Conservation (phyloP, 1,284 basidiomycete genomes). For the Xanthoconium separans region DNA sequence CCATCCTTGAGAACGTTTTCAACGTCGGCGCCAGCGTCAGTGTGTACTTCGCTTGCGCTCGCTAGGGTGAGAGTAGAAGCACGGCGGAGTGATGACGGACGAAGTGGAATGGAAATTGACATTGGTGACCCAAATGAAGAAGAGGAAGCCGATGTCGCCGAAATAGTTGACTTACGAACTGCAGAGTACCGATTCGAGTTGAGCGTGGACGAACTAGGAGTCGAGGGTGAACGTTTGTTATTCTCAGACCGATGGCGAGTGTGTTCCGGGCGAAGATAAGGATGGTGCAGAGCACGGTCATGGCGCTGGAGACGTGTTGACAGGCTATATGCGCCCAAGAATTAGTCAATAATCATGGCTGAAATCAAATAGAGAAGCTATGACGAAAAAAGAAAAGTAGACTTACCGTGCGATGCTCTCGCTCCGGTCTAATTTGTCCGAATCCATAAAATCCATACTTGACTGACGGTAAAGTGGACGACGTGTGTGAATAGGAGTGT, state of each 20-base stretch:
- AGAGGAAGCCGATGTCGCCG: slow-evolving; percentile 25
- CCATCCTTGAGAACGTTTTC: slow-evolving; percentile 13
- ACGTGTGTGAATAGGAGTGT: slow-evolving; percentile 33
- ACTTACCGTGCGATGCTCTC: slow-evolving; percentile 61
- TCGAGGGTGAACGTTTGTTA: slow-evolving; percentile 50
- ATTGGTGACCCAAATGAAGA: slow-evolving; percentile 37
- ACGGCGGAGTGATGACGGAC: slow-evolving; percentile 35
- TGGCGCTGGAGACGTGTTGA: slow-evolving; percentile 67
- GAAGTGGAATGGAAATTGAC: slow-evolving; percentile 34
- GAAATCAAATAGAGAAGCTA: slow-evolving; percentile 4
- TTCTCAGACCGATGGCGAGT: slow-evolving; percentile 30
- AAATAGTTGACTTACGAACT: slow-evolving; percentile 32
- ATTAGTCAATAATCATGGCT: slow-evolving; percentile 10
- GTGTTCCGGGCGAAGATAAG: slow-evolving; percentile 52
- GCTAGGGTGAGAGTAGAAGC: slow-evolving; percentile 34
- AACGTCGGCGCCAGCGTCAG: slow-evolving; percentile 23
- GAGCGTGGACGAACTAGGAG: slow-evolving; percentile 66
- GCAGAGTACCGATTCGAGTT: slow-evolving; percentile 33
- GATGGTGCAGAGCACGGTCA: slow-evolving; percentile 59
- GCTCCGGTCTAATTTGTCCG: slow-evolving; percentile 43
- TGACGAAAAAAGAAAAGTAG: slow-evolving; percentile 1
- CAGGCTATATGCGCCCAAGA: slow-evolving; percentile 43
- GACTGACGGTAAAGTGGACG: slow-evolving; percentile 74
- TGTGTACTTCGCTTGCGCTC: slow-evolving; percentile 34
- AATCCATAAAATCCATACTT: slow-evolving; percentile 79